Base-by-base conservation (phyloP, 192 early-diverging fungal species). In the Cladochytrium replicatum region DNA sequence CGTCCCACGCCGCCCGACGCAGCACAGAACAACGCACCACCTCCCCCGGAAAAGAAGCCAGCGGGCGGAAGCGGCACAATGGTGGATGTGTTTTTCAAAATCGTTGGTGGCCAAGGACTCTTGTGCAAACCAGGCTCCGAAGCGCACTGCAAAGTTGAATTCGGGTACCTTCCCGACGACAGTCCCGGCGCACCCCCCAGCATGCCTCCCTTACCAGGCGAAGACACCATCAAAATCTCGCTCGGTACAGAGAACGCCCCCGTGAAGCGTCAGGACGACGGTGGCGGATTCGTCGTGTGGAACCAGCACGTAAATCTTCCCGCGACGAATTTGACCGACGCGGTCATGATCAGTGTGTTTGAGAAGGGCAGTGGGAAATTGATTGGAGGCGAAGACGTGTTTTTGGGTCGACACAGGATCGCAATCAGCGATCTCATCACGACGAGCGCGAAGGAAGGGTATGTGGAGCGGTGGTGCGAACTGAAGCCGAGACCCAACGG, bases 61-160 rank as follows among this genome's bases (percentile, higher is more conserved):
- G 32, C 11, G 13, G 22, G 22, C 11, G n/a, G 22, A 44, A 27
- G n/a, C 17, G 43, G 32, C 11, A 17, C 17, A 11, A 17, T 37
- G 13, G 32, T 44, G 13, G 13, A 37, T 44, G 11, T 44, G 22
- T 44, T 44, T 44, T 37, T 52, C 53, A 52, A 52, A 3, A 41
- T 52, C n/a, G 51, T 52, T 46, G 53, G 40, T 3, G 51, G 41
- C 11, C 25, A 47, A 52, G 51, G 51, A 25, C 27, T 52, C 27
- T 25, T 23, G 3, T 46, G 48, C n/a, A 13, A 29, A 28, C 13
- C 41, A 11, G 34, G 17, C 13, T 17, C 34, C 17, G 53, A 52
- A n/a, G 48, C 51, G 27, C 48, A 52, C 48, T 52, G 51, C 48
- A 28, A 26, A 29, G 48, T 52, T 26, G 53, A 52, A 29, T 52